These are phyloP conservation scores for Scenedesmus sp. DNA, from an alignment of 163 green algal species.

Conservation along the genomic window DNA sequence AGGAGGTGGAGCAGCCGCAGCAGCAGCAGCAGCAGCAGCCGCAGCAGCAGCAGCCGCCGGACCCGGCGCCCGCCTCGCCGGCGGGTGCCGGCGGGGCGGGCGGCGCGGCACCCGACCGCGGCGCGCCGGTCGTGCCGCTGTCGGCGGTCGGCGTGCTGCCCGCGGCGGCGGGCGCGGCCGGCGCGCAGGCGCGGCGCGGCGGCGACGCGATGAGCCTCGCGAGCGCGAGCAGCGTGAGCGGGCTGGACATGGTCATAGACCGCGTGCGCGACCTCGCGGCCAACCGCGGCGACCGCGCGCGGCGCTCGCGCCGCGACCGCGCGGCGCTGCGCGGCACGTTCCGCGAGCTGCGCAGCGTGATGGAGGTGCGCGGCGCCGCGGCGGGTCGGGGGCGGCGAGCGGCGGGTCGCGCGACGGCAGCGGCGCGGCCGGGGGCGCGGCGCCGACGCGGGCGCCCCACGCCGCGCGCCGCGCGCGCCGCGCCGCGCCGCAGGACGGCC, in stretches of 20 bases:
- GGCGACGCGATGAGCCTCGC: constrained; percentile 27
- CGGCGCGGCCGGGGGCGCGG: background rate
- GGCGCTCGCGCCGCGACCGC: constrained; percentile 66
- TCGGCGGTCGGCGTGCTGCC: too few species aligned
- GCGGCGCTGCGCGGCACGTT: constrained; percentile 61
- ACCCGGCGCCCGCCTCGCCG: too few species aligned
- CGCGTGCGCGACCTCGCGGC: constrained; percentile 75
- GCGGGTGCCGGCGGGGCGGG: too few species aligned
- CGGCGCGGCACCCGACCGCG: too few species aligned
- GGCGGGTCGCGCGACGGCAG: background rate
- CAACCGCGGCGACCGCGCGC: constrained; percentile 64
- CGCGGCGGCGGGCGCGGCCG: too few species aligned
- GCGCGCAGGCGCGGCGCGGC: background rate
- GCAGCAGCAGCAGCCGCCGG: too few species aligned
- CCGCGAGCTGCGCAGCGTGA: constrained; percentile 61
- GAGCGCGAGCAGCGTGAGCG: constrained; percentile 35
- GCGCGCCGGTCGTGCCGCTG: too few species aligned
- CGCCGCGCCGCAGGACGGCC: constrained; percentile 43
- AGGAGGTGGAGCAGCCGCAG: too few species aligned
- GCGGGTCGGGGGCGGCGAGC: background rate
- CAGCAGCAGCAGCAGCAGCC: too few species aligned
- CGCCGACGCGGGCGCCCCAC: background rate
- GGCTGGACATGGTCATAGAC: constrained; percentile 66
- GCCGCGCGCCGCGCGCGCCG: too few species aligned
- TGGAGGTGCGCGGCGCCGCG: constrained; percentile 58